Evolutionary conservation across 345 rosid species (phyloP).

Genomic region (Pelargonium nanum): DNA sequence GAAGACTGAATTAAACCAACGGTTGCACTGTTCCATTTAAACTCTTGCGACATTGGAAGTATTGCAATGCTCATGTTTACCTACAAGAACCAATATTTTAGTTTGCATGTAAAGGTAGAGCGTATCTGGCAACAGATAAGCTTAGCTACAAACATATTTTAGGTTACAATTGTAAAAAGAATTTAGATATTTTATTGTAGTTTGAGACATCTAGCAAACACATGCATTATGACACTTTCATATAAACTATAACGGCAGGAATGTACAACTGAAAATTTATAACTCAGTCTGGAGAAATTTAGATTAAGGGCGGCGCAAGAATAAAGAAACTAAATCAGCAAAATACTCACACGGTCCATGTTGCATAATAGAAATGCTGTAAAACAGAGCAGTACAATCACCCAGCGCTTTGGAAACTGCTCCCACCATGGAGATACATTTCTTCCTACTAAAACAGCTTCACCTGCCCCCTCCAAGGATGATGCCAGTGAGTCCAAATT

Average conservation of each 20-base stretch:
- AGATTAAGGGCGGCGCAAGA: neutral
- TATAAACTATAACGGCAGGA: neutral
- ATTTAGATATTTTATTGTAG: neutral
- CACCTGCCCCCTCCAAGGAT: constrained; percentile 38
- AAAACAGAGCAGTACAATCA: constrained; percentile 79
- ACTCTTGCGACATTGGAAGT: constrained; percentile 94
- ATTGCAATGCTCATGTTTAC: constrained; percentile 99
- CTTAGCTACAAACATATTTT: neutral
- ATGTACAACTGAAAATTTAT: neutral
- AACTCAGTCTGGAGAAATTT: neutral
- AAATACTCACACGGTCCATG: constrained; percentile 84
- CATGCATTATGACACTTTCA: neutral
- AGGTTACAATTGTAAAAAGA: neutral
- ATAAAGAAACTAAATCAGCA: neutral
- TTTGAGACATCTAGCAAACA: neutral
- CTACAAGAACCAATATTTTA: constrained; percentile 27
- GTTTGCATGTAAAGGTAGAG: constrained; percentile 5
- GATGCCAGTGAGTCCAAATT: constrained; percentile 36
- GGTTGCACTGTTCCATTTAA: constrained; percentile 88
- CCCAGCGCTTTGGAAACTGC: constrained; percentile 79
- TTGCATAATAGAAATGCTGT: constrained; percentile 76
- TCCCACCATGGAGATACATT: constrained; percentile 61
- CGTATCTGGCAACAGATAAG: neutral
- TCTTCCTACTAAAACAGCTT: constrained; percentile 41
- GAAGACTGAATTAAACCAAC: constrained; percentile 97